Base-by-base conservation (phyloP, 495 filamentous ascomycete genomes). In the Bacidia gigantensis region DNA sequence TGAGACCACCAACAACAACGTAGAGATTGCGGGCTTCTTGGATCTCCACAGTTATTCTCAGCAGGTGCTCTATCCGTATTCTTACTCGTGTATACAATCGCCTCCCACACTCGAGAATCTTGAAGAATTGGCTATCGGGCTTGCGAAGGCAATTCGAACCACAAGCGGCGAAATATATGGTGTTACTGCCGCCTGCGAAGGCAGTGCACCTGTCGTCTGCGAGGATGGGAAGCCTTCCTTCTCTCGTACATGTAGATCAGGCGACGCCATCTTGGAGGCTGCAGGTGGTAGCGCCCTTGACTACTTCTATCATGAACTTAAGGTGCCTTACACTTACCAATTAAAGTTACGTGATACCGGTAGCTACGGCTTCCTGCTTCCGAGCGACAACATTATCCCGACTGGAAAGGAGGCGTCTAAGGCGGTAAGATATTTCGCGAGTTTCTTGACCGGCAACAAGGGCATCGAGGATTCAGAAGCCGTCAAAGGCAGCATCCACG, bases 1-100 rank as follows among this genome's bases (percentile, higher is more conserved):
- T 59, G 78, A 94, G 63, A 89, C 86, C 0, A 71, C 80, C 12
- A 71, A 76, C 54, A 79, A 86, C 61, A 77, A 79, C 29, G 76
- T 78, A 11, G 72, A 82, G 25, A 83, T 98, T 54, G 77, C 87
- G 12, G 88, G 80, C 2, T 85, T 94, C 52, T 67, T 98, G 18
- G 92, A 98, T 66, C 72, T 98, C 25, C 92, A 98, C 62, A 92
- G 86, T 23, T 98, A 98, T 67, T 90, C 87, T 18, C 90, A 98
- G 67, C 86, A 96, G 67, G 81, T 98, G 24, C 73, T 96, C 10
- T 95, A 90, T 62, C 92, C 92, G 0, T 97, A 90, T 66, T 80
- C 87, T 1, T 95, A 84, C 67, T 84, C 82, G 26, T 98, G 92
- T 68, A 69, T 71, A 5, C 68, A 72, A 5, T 69, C 78, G 32